A percentile compares a stretch with the other conserved stretches of the same genome.
Conservation (phyloP, 2,329 filamentous ascomycete genomes). For the Rhinocladiella mackenziei region DNA sequence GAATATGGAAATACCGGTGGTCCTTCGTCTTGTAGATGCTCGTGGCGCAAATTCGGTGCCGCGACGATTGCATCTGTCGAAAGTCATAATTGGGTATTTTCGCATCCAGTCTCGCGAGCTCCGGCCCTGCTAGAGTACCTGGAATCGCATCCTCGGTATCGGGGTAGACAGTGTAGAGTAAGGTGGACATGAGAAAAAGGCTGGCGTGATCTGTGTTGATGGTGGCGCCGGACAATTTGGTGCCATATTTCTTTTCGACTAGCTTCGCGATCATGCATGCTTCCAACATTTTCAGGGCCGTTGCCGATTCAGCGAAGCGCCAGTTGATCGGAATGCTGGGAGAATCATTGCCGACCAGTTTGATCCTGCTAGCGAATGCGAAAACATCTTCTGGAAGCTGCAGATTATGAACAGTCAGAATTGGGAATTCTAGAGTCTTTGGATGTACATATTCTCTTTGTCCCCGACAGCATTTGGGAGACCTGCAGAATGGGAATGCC, state of each 20-base stretch:
- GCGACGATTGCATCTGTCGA: not conserved
- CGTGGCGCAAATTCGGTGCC: not conserved
- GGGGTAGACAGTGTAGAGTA: not conserved
- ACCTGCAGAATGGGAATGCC: too few relatives aligned
- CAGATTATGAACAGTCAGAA: too few relatives aligned
- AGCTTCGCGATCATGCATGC: conserved; percentile 46
- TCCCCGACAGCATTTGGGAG: too few relatives aligned
- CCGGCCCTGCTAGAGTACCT: not conserved
- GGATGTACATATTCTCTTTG: too few relatives aligned
- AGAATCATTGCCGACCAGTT: conserved; percentile 34
- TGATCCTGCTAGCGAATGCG: not conserved
- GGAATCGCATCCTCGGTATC: not conserved
- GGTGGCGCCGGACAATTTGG: not conserved
- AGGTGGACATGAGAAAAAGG: not conserved
- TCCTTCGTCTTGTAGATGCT: not conserved
- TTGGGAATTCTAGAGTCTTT: too few relatives aligned
- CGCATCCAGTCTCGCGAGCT: not conserved
- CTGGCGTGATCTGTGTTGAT: not conserved
- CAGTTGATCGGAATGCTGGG: conserved; percentile 54
- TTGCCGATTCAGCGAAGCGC: conserved; percentile 53
- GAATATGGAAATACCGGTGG: not conserved
- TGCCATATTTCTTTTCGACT: conserved; percentile 38
- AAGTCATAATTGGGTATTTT: not conserved
- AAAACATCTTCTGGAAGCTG: not conserved
- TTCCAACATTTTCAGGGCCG: conserved; percentile 49